Base-by-base conservation (phyloP, 2,329 filamentous ascomycete genomes). In the Talaromyces sp. region DNA sequence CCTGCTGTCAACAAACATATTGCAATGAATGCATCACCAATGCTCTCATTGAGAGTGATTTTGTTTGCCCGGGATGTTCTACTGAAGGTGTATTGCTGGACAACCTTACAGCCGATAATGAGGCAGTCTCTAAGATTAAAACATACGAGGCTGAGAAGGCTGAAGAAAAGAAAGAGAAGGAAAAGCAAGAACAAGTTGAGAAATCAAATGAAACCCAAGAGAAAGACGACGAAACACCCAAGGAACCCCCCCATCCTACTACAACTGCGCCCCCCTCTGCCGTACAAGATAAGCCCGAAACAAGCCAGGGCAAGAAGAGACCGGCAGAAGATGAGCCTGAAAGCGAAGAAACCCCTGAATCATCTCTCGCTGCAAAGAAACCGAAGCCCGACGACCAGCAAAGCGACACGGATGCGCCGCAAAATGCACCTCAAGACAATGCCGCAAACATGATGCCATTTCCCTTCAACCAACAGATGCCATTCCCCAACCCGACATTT, bases 21-120 rank as follows among this genome's bases (percentile, higher is more conserved):
- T 99, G 95, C 85, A 95, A 95, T 86, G 92, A 97, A 77, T 99
- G 95, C 89, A 97, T 99, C 80, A 96, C 95, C 76, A 96, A 96
- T 86, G 91, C 93, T 79, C 88, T 99, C 79, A 94, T 97, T 80
- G 93, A 98, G 83, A 95, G 90, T 85, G 95, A 99, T 84, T 92
- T 99, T 79, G 84, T 93, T 78, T 99, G 95, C 78, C 95, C 95
- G 66, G 89, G 88, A 69, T 99, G 95, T 82, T 87, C 91, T 78
- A 90, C 89, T 65, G 92, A 96, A 75, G 91, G 91, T 72, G 91
- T 97, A 67, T 83, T 97, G 71, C 90, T 98, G 79, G 94, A 97
- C 83, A 90, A 96, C 78, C 85, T 99, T 68, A 86, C 88, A 73
- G 80, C 88, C 66, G 92, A 98, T 78, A 89, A 91, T 67, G 91